Evolutionary conservation across 2,329 filamentous ascomycete genomes (phyloP).

Genomic region (Talaromyces islandicus): DNA sequence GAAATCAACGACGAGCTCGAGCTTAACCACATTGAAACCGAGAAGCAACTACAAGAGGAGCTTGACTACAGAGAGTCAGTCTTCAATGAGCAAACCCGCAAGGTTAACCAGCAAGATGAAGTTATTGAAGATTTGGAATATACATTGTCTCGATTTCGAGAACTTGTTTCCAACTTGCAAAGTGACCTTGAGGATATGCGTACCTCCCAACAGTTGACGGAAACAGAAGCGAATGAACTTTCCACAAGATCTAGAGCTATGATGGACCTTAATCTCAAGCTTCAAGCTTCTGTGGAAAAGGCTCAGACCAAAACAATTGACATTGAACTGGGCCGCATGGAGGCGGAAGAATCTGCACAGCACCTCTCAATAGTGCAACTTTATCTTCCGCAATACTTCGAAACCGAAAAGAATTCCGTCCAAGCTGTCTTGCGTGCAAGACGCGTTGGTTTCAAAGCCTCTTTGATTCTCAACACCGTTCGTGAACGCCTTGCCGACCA

Average conservation of each 20-base stretch:
- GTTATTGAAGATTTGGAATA: slow-evolving; percentile 83
- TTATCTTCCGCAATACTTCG: slow-evolving; percentile 81
- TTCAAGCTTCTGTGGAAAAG: slow-evolving; percentile 84
- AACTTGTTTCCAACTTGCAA: slow-evolving; percentile 80
- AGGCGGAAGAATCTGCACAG: slow-evolving; percentile 81
- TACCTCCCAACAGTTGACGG: slow-evolving; percentile 84
- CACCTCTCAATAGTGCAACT: slow-evolving; percentile 83
- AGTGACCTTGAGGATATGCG: slow-evolving; percentile 86
- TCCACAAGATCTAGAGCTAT: slow-evolving; percentile 84
- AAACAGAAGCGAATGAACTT: slow-evolving; percentile 86
- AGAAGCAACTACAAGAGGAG: slow-evolving; percentile 91
- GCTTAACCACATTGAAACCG: slow-evolving; percentile 83
- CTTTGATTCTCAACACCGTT: slow-evolving; percentile 69
- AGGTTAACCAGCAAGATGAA: slow-evolving; percentile 69
- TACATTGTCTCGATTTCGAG: slow-evolving; percentile 79
- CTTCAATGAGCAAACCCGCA: slow-evolving; percentile 73
- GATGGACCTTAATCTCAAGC: slow-evolving; percentile 93
- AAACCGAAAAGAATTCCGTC: slow-evolving; percentile 77
- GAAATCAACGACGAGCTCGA: slow-evolving; percentile 95
- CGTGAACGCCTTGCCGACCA: slow-evolving; percentile 70
- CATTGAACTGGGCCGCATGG: slow-evolving; percentile 76
- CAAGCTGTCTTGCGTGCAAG: slow-evolving; percentile 82
- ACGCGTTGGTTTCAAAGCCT: slow-evolving; percentile 80
- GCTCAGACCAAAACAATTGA: slow-evolving; percentile 93
- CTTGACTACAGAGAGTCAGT: slow-evolving; percentile 81